A percentile compares a stretch with the other conserved stretches of the same genome.
Conservation (phyloP, 768 basidiomycete species). For the Butyriboletus loyo region DNA sequence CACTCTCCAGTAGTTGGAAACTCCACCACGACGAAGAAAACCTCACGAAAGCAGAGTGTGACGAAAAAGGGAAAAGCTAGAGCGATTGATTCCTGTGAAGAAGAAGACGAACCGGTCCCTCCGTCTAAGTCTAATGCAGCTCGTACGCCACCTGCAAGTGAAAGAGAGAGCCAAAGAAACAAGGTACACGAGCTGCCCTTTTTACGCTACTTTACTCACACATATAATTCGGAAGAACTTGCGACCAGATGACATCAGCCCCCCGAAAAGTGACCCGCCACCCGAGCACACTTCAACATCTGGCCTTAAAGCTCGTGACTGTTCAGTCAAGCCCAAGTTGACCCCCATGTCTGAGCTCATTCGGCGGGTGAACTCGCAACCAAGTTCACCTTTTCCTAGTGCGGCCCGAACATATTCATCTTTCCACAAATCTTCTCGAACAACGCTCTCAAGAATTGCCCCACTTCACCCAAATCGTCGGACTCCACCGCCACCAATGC, state of each 20-base stretch:
- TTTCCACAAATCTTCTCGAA: conserved; percentile 60
- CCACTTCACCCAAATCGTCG: conserved; percentile 72
- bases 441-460: conserved; percentile 63
- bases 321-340: conserved; percentile 51
- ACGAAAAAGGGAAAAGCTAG: conserved; percentile 32
- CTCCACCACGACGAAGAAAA: conserved; percentile 20
- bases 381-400: conserved; percentile 49
- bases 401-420: conserved; percentile 52
- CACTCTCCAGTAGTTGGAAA: neutral
- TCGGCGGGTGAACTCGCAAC: conserved; percentile 63
- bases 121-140: neutral
- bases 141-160: neutral
- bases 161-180: conserved; percentile 8
- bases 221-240: conserved; percentile 12
- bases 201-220: neutral
- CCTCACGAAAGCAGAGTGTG: conserved; percentile 4
- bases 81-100: conserved; percentile 23
- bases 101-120: conserved; percentile 18
- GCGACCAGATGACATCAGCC: conserved; percentile 1
- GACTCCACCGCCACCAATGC: conserved; percentile 70
- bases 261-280: neutral
- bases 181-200: conserved; percentile 10
- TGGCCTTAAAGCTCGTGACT: conserved; percentile 19
- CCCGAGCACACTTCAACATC: conserved; percentile 10
- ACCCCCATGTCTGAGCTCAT: conserved; percentile 77